Conservation (phyloP, 768 basidiomycete genomes). For the Coprinopsis cinerea region DNA sequence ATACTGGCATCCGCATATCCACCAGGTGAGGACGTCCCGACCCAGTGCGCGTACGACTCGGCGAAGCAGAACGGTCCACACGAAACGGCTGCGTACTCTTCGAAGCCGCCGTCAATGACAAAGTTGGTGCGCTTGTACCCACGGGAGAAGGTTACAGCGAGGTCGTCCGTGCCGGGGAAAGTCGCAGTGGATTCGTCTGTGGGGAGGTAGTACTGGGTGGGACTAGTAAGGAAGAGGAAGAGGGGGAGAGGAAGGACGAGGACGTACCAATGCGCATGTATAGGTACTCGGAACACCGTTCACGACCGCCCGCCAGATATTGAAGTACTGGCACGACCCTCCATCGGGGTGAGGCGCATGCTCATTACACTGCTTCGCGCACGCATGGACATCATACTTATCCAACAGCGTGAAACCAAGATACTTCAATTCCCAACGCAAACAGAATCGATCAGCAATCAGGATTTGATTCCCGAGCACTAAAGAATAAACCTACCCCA, state of each 20-base stretch:
- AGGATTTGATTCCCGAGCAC: no score
- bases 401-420: constrained; percentile 46
- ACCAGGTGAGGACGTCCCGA: constrained; percentile 28
- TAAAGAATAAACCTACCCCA: no score
- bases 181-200: constrained; percentile 39
- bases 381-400: constrained; percentile 40
- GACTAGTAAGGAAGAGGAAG: background rate
- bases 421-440: no score
- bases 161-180: constrained; percentile 39
- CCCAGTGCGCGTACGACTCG: constrained; percentile 31
- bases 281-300: constrained; percentile 39
- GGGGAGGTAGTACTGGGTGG: constrained; percentile 35
- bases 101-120: constrained; percentile 39
- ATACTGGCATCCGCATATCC: constrained; percentile 38
- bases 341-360: constrained; percentile 34
- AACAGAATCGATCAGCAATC: no score
- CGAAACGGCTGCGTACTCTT: constrained; percentile 30
- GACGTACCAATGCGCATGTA: constrained; percentile 42
- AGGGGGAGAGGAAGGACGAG: background rate
- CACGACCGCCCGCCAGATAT: constrained; percentile 47
- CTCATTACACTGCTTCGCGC: constrained; percentile 37
- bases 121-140: constrained; percentile 37
- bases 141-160: constrained; percentile 40
- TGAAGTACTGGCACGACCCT: constrained; percentile 45
- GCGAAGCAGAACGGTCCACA: constrained; percentile 39